phyloP scores from a whole-genome alignment of 257 asterid species.

The Capsicum pubescens region DNA sequence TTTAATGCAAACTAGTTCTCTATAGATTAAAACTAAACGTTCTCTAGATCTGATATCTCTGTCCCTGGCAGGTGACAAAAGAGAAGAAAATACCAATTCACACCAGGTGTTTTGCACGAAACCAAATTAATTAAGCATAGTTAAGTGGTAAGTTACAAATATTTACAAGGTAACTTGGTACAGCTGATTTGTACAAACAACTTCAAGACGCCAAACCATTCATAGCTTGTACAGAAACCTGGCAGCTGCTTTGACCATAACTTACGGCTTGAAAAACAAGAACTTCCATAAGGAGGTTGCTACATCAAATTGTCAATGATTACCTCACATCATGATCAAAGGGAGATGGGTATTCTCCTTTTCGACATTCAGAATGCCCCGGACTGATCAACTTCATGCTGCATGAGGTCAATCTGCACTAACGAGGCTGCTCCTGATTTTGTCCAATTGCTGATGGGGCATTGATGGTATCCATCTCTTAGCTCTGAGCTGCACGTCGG shows the following conservation, averaged over 20 bases:
- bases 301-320: background rate
- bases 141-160: background rate
- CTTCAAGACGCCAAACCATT: background rate
- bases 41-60: background rate
- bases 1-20: background rate
- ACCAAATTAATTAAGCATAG: background rate
- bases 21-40: background rate
- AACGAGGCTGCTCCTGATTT: background rate
- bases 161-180: background rate
- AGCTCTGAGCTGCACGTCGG: constrained; percentile 53
- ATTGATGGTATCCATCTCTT: background rate
- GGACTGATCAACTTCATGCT: background rate
- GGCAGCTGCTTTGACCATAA: background rate
- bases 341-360: background rate
- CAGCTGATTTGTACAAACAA: background rate
- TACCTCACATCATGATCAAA: background rate
- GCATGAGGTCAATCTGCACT: constrained; percentile 7
- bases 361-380: background rate
- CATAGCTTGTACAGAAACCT: constrained; percentile 3
- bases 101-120: background rate
- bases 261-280: background rate
- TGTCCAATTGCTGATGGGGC: background rate
- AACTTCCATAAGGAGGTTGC: background rate
- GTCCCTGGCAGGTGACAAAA: background rate
- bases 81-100: background rate